A percentile compares a stretch with the other conserved stretches of the same genome.
phyloP scores from a whole-genome alignment of 345 rosid species.

The Eucalyptus paniculata region DNA sequence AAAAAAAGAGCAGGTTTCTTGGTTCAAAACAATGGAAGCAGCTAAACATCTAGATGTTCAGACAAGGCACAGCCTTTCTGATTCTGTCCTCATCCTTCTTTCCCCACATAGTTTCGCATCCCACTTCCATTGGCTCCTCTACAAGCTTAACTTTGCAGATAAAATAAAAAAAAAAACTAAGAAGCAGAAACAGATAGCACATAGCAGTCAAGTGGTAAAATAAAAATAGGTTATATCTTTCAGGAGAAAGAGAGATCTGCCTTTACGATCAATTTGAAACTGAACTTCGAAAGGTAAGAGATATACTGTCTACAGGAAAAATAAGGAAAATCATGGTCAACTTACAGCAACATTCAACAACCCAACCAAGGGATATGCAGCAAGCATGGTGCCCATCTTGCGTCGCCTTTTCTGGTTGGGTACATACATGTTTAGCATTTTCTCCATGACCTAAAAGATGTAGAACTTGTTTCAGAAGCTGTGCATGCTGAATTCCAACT shows the following conservation, averaged over 20 bases:
- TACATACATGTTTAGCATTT: neutral
- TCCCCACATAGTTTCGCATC: neutral
- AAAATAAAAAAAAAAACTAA: neutral
- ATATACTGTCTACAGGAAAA: neutral
- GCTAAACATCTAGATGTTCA: neutral
- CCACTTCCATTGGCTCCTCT: neutral
- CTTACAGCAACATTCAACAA: slow-evolving; percentile 85
- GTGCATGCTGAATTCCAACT: neutral
- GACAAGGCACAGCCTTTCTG: neutral
- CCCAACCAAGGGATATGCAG: slow-evolving; percentile 46
- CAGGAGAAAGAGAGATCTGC: neutral
- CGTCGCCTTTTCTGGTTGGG: neutral
- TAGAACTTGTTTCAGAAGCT: neutral
- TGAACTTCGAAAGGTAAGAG: neutral
- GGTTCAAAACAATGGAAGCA: neutral
- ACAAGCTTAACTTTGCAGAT: neutral
- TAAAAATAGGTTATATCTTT: neutral
- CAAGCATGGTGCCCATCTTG: slow-evolving; percentile 14
- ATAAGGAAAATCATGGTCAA: slow-evolving; percentile 1
- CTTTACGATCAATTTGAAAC: neutral
- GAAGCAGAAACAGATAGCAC: neutral
- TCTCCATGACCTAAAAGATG: neutral
- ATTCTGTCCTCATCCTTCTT: neutral
- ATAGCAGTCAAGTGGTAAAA: neutral
- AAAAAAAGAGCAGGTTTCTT: neutral